Percentiles rank a stretch among this genome's conserved stretches.
These are phyloP conservation scores for Apiosordaria backusii DNA, from an alignment of 495 filamentous ascomycete species.

Conservation along the genomic window DNA sequence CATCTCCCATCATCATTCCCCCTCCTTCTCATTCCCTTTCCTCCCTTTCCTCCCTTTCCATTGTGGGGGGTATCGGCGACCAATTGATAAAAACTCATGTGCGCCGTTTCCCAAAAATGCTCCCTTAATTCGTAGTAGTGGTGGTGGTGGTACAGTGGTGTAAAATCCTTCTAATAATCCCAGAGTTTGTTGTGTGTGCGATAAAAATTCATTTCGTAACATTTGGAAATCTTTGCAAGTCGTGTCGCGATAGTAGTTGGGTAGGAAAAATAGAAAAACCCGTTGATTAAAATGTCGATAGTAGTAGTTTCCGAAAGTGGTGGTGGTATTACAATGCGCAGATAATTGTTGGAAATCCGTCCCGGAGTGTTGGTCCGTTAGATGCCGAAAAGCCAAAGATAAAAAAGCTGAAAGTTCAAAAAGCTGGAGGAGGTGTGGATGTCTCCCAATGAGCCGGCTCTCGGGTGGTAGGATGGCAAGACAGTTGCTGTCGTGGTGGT, in stretches of 20 bases:
- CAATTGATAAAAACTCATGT: conserved; percentile 22
- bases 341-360: conserved; percentile 1
- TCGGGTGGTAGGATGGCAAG: conserved; percentile 8
- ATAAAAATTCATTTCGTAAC: conserved; percentile 18
- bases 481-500: conserved; percentile 5
- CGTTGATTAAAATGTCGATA: conserved; percentile 34
- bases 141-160: conserved; percentile 21
- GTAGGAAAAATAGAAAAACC: conserved; percentile 13
- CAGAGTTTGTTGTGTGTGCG: conserved; percentile 12
- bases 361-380: conserved; percentile 10
- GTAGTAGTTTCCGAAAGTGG: conserved; percentile 4
- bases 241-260: conserved; percentile 20
- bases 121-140: conserved; percentile 7
- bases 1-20: background rate
- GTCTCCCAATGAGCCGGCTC: conserved; percentile 27
- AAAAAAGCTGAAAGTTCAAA: conserved; percentile 15
- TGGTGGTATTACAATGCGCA: conserved; percentile 30
- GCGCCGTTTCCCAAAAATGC: conserved; percentile 26
- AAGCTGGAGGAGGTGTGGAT: background rate
- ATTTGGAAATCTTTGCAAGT: conserved; percentile 13
- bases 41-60: conserved; percentile 12
- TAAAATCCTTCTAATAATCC: conserved; percentile 21
- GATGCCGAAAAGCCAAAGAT: conserved; percentile 8
- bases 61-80: conserved; percentile 23
- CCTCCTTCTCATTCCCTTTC: background rate